phyloP scores from a whole-genome alignment of 139 green algal species.

The Chlamydomonas schloesseri region DNA sequence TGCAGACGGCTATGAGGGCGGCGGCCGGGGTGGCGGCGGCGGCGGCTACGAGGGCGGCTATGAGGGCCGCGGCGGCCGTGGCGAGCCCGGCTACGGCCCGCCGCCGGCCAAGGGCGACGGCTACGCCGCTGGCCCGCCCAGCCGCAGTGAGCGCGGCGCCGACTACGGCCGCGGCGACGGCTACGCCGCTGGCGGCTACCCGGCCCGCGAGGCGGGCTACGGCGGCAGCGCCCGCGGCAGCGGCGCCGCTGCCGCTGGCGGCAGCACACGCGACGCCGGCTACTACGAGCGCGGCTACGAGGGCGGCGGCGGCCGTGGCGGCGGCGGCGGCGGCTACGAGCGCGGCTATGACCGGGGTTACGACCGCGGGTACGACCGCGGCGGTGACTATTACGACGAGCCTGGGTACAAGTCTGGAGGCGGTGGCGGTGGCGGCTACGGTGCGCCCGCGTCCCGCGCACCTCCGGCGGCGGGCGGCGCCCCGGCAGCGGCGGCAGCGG shows the following conservation, averaged over 20 bases:
- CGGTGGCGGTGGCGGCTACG: background rate
- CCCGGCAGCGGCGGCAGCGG: background rate
- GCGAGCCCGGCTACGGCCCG: constrained; percentile 4
- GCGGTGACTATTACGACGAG: background rate
- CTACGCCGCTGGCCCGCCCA: background rate
- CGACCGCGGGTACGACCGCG: background rate
- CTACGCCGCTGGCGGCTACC: background rate
- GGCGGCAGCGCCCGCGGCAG: no score
- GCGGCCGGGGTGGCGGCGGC: background rate
- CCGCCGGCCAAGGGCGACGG: constrained; percentile 2
- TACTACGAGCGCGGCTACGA: background rate
- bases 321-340: background rate
- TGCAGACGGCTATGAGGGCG: background rate
- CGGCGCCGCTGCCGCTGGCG: no score
- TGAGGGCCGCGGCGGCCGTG: background rate
- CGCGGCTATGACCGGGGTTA: constrained; percentile 1
- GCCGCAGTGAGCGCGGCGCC: no score
- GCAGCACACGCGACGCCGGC: background rate
- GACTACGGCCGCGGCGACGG: background rate
- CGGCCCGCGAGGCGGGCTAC: background rate
- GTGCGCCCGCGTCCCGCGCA: no score
- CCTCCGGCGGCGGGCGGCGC: background rate
- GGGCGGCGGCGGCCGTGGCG: background rate
- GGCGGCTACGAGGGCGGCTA: background rate
- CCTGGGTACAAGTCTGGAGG: constrained; percentile 10